Evolutionary conservation across 2,329 filamentous ascomycete species (phyloP).

Genomic region (Calonectria naviculata): DNA sequence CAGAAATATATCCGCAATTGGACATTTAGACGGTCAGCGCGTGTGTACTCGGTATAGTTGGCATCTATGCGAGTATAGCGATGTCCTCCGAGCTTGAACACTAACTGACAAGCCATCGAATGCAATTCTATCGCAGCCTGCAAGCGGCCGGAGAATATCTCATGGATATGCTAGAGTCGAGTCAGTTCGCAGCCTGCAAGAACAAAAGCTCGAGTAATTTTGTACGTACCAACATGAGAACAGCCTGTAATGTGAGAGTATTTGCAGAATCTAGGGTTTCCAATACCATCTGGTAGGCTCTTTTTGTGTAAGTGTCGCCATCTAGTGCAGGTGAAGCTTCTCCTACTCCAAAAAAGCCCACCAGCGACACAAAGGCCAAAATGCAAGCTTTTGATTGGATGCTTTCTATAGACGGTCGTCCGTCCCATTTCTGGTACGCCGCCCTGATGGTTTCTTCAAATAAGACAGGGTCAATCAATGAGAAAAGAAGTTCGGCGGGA

Average conservation of each 20-base stretch:
- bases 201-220: no score
- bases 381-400: background rate
- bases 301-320: background rate
- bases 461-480: background rate
- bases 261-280: background rate
- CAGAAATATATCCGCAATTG: background rate
- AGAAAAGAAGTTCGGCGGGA: background rate
- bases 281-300: background rate
- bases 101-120: background rate
- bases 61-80: background rate
- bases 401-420: background rate
- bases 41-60: background rate
- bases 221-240: background rate
- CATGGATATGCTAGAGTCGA: background rate
- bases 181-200: no score
- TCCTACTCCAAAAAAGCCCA: background rate
- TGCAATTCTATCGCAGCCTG: background rate
- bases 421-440: background rate
- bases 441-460: background rate
- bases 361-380: background rate
- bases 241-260: background rate
- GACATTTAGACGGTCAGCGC: background rate
- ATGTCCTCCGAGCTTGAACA: background rate
- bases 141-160: background rate
- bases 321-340: background rate